These are phyloP conservation scores for Periconia sp. DNA, from an alignment of 2,329 filamentous ascomycete species.

Conservation along the genomic window DNA sequence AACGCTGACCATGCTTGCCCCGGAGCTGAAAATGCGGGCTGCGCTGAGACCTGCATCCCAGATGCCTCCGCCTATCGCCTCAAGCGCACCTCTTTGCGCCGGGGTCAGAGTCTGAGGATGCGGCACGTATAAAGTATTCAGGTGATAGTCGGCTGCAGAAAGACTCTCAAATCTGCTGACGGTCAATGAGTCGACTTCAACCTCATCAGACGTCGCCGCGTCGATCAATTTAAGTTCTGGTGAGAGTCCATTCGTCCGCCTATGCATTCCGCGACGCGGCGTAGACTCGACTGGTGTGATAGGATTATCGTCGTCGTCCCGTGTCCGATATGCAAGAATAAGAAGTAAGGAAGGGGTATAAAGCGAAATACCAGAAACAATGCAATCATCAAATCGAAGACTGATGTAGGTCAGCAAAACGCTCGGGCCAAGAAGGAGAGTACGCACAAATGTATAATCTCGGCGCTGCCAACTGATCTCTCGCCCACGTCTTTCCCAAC, in stretches of 20 bases:
- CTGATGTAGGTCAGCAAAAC: constrained; percentile 52
- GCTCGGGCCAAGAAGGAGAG: constrained; percentile 17
- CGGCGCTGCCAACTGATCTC: constrained; percentile 76
- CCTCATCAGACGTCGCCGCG: constrained; percentile 78
- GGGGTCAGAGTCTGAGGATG: constrained; percentile 66
- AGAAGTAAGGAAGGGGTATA: constrained; percentile 92
- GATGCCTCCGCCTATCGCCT: constrained; percentile 77
- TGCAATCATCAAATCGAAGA: constrained; percentile 89
- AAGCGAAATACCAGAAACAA: constrained; percentile 94
- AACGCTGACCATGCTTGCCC: constrained; percentile 70
- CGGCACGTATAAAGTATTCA: constrained; percentile 80
- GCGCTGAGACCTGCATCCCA: constrained; percentile 93
- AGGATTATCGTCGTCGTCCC: constrained; percentile 70
- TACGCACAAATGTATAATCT: constrained; percentile 88
- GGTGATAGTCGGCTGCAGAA: constrained; percentile 88
- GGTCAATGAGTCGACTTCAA: constrained; percentile 84
- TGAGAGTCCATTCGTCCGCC: constrained; percentile 78
- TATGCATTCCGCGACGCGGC: constrained; percentile 69
- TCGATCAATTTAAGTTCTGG: constrained; percentile 93
- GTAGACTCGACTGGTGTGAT: constrained; percentile 61
- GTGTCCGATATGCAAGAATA: constrained; percentile 86
- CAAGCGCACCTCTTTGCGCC: constrained; percentile 76
- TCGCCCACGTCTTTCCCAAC: constrained; percentile 72
- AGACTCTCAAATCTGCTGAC: constrained; percentile 87
- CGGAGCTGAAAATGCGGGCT: constrained; percentile 83